Conservation (phyloP, 306 rosid species). For the Prunus campanulata region DNA sequence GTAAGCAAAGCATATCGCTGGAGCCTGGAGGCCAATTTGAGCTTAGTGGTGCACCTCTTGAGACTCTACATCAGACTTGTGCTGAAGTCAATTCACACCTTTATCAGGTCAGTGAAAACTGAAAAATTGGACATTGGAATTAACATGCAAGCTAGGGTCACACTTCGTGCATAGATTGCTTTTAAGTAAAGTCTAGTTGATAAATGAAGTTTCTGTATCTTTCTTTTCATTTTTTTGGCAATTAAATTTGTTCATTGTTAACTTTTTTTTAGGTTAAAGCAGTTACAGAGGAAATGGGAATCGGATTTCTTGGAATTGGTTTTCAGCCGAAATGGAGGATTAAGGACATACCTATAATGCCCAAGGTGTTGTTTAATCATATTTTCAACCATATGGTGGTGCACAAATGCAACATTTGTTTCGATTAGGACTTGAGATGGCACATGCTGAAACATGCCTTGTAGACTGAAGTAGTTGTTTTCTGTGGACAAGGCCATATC, state of each 20-base stretch:
- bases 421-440: neutral
- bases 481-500: neutral
- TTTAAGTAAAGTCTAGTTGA: neutral
- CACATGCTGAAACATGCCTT: constrained; percentile 5
- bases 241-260: neutral
- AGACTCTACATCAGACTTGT: constrained; percentile 97
- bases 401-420: neutral
- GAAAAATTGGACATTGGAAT: neutral
- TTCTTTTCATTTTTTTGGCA: neutral
- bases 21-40: constrained; percentile 99
- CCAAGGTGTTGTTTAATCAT: constrained; percentile 61
- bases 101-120: constrained; percentile 63
- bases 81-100: constrained; percentile 98
- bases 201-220: neutral
- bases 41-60: constrained; percentile 98
- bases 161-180: neutral
- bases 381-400: neutral
- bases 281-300: constrained; percentile 97
- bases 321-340: constrained; percentile 97
- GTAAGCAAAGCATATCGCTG: constrained; percentile 92
- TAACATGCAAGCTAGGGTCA: neutral
- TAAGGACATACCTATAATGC: constrained; percentile 93
- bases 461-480: constrained; percentile 1
- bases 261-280: constrained; percentile 70
- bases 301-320: constrained; percentile 96